These are phyloP conservation scores for Gypsophila paniculata DNA, from an alignment of 179 eudicot genomes.

Conservation along the genomic window DNA sequence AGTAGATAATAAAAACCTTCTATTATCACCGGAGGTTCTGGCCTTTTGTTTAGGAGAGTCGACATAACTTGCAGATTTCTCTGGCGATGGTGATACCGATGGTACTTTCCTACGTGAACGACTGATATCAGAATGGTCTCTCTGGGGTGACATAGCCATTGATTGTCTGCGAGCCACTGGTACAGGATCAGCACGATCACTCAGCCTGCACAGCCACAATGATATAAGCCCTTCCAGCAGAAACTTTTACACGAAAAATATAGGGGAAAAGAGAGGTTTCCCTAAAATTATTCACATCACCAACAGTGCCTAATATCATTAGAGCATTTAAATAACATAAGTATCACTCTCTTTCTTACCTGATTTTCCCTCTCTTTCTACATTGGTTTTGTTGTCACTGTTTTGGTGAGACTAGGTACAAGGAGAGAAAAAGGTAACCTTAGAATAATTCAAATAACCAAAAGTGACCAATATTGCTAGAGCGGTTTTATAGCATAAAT, in stretches of 20 bases:
- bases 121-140: constrained; percentile 39
- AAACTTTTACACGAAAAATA: background rate
- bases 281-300: background rate
- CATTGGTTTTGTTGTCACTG: no score
- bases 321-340: no score
- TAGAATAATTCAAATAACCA: no score
- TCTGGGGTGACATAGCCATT: constrained; percentile 62
- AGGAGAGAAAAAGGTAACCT: no score
- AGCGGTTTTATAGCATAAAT: no score
- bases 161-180: constrained; percentile 32
- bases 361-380: no score
- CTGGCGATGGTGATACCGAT: constrained; percentile 44
- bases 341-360: no score
- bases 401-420: no score
- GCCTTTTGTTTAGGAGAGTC: constrained; percentile 35
- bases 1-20: constrained; percentile 32
- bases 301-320: no score
- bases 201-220: constrained; percentile 19
- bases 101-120: constrained; percentile 30
- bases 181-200: constrained; percentile 35
- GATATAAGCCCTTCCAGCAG: background rate
- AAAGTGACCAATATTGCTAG: no score
- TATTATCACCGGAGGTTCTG: constrained; percentile 43
- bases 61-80: constrained; percentile 35
- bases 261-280: background rate